A percentile compares a stretch with the other conserved stretches of the same genome.
phyloP scores from a whole-genome alignment of 2,329 filamentous ascomycete species.

The Corynespora cassiicola region DNA sequence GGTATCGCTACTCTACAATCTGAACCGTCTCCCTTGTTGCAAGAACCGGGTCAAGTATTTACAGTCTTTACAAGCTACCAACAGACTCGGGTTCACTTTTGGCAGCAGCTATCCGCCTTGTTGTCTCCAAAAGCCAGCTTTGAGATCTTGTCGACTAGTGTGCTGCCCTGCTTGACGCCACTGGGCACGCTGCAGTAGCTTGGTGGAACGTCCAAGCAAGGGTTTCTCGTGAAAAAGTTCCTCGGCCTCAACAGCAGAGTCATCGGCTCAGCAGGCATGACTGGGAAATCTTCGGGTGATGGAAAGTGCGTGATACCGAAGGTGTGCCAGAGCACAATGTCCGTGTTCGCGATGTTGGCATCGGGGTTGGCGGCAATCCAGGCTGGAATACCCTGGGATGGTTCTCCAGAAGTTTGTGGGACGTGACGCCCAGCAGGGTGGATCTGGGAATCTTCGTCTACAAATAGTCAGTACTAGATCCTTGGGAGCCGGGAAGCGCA shows the following conservation, averaged over 20 bases:
- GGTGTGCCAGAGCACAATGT: conserved; percentile 92
- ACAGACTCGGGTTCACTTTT: too few relatives aligned
- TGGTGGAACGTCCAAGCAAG: conserved; percentile 80
- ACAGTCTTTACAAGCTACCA: too few relatives aligned
- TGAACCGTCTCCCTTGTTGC: too few relatives aligned
- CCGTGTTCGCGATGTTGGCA: conserved; percentile 76
- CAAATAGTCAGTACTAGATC: conserved; percentile 10
- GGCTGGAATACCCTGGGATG: conserved; percentile 72
- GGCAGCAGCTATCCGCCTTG: conserved; percentile 29
- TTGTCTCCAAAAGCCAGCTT: conserved; percentile 53
- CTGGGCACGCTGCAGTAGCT: conserved; percentile 76
- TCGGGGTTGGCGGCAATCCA: conserved; percentile 76
- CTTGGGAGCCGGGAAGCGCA: background rate
- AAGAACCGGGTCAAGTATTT: too few relatives aligned
- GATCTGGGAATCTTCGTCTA: conserved; percentile 80
- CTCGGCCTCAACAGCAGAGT: conserved; percentile 77
- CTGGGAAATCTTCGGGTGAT: conserved; percentile 85
- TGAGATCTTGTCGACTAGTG: conserved; percentile 58
- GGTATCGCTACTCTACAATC: too few relatives aligned
- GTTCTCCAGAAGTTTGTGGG: conserved; percentile 83
- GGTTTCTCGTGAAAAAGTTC: conserved; percentile 83
- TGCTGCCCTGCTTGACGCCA: conserved; percentile 62
- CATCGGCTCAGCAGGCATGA: conserved; percentile 87
- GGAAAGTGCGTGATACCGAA: conserved; percentile 93
- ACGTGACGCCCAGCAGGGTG: conserved; percentile 88